Conservation (phyloP, 768 basidiomycete species). For the Hemileccinum rubropunctum region DNA sequence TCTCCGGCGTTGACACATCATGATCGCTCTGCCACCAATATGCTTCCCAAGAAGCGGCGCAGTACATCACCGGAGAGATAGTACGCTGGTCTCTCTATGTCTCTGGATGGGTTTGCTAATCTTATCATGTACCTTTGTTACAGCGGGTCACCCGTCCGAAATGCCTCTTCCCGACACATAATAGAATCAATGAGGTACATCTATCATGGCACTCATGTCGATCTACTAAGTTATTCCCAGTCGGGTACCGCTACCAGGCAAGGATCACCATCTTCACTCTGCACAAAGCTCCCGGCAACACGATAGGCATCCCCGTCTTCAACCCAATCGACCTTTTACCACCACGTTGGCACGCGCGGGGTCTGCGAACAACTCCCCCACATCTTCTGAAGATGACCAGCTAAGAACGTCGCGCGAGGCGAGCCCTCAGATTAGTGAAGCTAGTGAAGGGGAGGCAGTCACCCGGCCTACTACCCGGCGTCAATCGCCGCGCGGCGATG, state of each 20-base stretch:
- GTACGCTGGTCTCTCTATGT: constrained; percentile 17
- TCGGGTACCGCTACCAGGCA: constrained; percentile 22
- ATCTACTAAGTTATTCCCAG: constrained; percentile 15
- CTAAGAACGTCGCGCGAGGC: constrained; percentile 27
- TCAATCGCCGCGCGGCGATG: constrained; percentile 26
- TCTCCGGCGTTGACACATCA: constrained; percentile 28
- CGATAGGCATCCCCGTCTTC: constrained; percentile 5
- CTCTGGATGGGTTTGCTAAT: constrained; percentile 1
- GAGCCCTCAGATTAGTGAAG: constrained; percentile 31
- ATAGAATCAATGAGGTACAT: constrained; percentile 30
- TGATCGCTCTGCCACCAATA: constrained; percentile 29
- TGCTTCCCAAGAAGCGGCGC: constrained; percentile 32
- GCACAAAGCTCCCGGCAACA: constrained; percentile 15
- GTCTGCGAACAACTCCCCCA: constrained; percentile 16
- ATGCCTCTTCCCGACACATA: constrained; percentile 15
- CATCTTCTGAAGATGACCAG: constrained; percentile 32
- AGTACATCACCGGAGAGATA: constrained; percentile 30
- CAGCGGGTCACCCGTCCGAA: constrained; percentile 17
- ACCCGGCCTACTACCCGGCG: constrained; percentile 19
- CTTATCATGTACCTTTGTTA: constrained; percentile 7
- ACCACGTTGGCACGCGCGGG: constrained; percentile 9
- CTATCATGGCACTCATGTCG: background rate
- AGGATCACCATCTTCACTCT: constrained; percentile 7
- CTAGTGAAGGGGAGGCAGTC: constrained; percentile 25
- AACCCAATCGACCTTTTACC: constrained; percentile 6